Evolutionary conservation across 495 filamentous ascomycete genomes (phyloP).

Genomic region (Talaromyces borbonicus): DNA sequence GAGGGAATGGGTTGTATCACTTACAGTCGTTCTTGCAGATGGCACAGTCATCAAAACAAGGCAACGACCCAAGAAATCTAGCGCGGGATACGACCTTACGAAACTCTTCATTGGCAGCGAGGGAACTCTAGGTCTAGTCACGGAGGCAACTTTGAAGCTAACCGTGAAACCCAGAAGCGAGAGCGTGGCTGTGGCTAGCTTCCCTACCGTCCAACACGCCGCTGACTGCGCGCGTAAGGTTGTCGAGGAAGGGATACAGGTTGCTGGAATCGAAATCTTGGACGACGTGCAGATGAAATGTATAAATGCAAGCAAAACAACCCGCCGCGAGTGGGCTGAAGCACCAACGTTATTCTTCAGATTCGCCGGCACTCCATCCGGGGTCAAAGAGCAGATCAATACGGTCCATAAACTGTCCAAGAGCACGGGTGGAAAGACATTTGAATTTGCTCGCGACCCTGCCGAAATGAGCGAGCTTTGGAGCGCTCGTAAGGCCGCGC

Average conservation of each 20-base stretch:
- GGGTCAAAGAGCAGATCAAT: slow-evolving; percentile 50
- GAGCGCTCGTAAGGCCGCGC: slow-evolving; percentile 50
- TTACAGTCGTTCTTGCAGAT: slow-evolving; percentile 57
- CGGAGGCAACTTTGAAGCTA: slow-evolving; percentile 54
- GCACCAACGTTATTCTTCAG: slow-evolving; percentile 58
- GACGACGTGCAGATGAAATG: slow-evolving; percentile 59
- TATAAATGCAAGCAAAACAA: slow-evolving; percentile 49
- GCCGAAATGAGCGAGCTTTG: slow-evolving; percentile 50
- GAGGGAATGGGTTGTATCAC: slow-evolving; percentile 56
- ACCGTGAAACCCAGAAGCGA: slow-evolving; percentile 52
- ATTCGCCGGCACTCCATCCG: slow-evolving; percentile 48
- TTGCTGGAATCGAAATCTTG: slow-evolving; percentile 55
- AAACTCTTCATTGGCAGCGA: slow-evolving; percentile 55
- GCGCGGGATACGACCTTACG: slow-evolving; percentile 57
- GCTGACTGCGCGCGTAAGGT: slow-evolving; percentile 51
- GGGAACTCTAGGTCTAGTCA: slow-evolving; percentile 55
- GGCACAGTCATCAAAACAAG: slow-evolving; percentile 56
- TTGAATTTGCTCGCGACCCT: slow-evolving; percentile 49
- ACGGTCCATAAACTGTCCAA: slow-evolving; percentile 48
- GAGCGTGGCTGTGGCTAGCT: slow-evolving; percentile 54
- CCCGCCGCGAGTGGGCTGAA: slow-evolving; percentile 48
- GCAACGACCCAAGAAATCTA: slow-evolving; percentile 55
- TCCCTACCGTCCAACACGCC: slow-evolving; percentile 44
- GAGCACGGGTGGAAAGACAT: slow-evolving; percentile 35
- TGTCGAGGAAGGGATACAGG: slow-evolving; percentile 50